Conservation (phyloP, 2,329 filamentous ascomycete genomes). For the Drechslerella dactyloides region DNA sequence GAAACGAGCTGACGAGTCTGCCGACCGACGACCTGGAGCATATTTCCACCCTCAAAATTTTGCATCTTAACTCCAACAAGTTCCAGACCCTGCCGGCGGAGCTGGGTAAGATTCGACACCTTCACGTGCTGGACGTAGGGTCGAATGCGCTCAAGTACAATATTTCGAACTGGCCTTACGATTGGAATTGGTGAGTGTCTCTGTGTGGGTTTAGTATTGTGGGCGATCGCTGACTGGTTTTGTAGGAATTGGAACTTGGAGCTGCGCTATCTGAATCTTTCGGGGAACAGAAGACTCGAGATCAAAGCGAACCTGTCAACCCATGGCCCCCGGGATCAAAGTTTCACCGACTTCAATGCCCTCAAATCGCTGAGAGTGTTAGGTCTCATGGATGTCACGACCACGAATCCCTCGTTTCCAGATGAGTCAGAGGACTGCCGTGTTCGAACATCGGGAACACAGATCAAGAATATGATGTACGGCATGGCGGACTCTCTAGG, state of each 20-base stretch:
- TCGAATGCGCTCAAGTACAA: slow-evolving; percentile 98
- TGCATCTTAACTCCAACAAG: slow-evolving; percentile 97
- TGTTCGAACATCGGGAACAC: slow-evolving; percentile 93
- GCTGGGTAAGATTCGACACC: slow-evolving; percentile 88
- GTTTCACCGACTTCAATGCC: slow-evolving; percentile 84
- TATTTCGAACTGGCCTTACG: slow-evolving; percentile 97
- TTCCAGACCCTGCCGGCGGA: slow-evolving; percentile 96
- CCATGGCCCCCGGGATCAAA: slow-evolving; percentile 72
- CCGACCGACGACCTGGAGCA: slow-evolving; percentile 95
- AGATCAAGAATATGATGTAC: slow-evolving; percentile 88
- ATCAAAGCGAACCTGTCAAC: slow-evolving; percentile 79
- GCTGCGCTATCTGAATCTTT: slow-evolving; percentile 91
- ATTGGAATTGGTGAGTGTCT: slow-evolving; percentile 79
- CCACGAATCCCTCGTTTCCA: slow-evolving; percentile 89
- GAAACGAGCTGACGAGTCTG: slow-evolving; percentile 88
- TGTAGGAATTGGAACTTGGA: slow-evolving; percentile 88
- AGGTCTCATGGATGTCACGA: slow-evolving; percentile 95
- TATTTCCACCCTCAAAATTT: slow-evolving; percentile 80
- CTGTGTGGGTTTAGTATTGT: no score
- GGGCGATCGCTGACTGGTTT: slow-evolving; percentile 5
- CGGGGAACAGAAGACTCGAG: slow-evolving; percentile 93
- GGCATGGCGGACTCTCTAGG: slow-evolving; percentile 97
- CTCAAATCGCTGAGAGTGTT: slow-evolving; percentile 83
- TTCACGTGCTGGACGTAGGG: slow-evolving; percentile 89
- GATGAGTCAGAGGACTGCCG: slow-evolving; percentile 94